Evolutionary conservation across 2,329 filamentous ascomycete genomes (phyloP).

Genomic region (Stachybotrys chlorohalonatus): DNA sequence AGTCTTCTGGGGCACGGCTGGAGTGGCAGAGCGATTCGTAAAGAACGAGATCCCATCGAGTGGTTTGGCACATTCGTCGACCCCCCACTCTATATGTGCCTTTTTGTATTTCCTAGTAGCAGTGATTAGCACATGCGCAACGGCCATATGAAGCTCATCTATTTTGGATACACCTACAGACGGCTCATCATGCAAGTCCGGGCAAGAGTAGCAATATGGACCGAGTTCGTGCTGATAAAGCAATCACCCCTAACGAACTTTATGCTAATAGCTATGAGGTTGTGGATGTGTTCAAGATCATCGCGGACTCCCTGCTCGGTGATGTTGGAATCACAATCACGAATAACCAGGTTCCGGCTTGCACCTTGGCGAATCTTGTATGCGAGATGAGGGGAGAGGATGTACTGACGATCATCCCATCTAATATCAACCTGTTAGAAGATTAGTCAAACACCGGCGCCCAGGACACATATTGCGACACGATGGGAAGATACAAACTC

Average conservation of each 20-base stretch:
- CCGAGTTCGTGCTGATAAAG: slow-evolving; percentile 66
- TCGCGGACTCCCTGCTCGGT: slow-evolving; percentile 58
- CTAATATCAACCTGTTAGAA: slow-evolving; percentile 50
- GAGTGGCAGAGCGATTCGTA: slow-evolving; percentile 8
- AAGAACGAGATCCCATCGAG: slow-evolving; percentile 23
- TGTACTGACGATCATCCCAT: slow-evolving; percentile 66
- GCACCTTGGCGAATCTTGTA: slow-evolving; percentile 57
- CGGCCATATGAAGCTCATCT: neutral
- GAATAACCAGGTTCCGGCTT: slow-evolving; percentile 65
- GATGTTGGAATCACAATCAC: slow-evolving; percentile 45
- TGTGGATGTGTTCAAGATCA: slow-evolving; percentile 77
- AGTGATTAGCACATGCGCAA: neutral
- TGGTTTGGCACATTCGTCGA: slow-evolving; percentile 63
- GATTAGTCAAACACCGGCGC: neutral
- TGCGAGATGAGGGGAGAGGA: slow-evolving; percentile 52
- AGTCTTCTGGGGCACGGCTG: slow-evolving; percentile 19
- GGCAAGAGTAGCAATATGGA: slow-evolving; percentile 67
- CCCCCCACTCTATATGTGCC: slow-evolving; percentile 59
- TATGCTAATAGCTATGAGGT: slow-evolving; percentile 61
- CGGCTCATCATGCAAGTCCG: slow-evolving; percentile 68
- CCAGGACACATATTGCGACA: neutral
- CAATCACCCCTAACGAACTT: slow-evolving; percentile 49
- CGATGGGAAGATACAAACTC: slow-evolving; percentile 39
- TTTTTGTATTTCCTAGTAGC: slow-evolving; percentile 56
- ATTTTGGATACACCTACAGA: slow-evolving; percentile 24